Percentiles rank a stretch among this genome's conserved stretches.
phyloP scores from a whole-genome alignment of 2,329 filamentous ascomycete species.

The Cercospora sp. region DNA sequence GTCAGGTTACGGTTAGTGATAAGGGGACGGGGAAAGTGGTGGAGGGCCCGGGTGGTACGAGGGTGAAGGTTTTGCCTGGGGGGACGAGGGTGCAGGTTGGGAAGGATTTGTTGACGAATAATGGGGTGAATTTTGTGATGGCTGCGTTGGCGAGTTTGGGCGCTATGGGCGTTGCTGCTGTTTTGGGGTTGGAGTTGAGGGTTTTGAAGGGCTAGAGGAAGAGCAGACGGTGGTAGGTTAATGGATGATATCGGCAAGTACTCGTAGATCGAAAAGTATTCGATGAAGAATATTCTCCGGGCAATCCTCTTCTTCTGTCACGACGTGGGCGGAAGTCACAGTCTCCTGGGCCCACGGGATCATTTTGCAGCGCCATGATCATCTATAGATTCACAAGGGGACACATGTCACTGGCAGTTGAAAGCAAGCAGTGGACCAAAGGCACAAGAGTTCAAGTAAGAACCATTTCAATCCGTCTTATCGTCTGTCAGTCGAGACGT shows the following conservation, averaged over 20 bases:
- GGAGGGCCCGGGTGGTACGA: constrained; percentile 65
- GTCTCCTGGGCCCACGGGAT: not conserved
- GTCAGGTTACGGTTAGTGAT: constrained; percentile 86
- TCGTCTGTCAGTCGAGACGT: not conserved
- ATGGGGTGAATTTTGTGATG: constrained; percentile 93
- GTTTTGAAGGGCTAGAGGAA: not conserved
- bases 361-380: not conserved
- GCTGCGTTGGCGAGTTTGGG: constrained; percentile 76
- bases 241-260: too few relatives aligned
- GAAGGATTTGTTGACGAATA: constrained; percentile 82
- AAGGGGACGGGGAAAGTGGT: constrained; percentile 81
- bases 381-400: too few relatives aligned
- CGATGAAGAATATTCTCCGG: not conserved
- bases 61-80: constrained; percentile 47
- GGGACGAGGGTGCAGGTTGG: constrained; percentile 59
- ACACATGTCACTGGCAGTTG: not conserved
- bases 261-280: too few relatives aligned
- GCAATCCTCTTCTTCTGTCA: not conserved
- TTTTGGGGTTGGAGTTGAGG: constrained; percentile 21
- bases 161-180: constrained; percentile 63
- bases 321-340: not conserved
- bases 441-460: not conserved
- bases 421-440: not conserved
- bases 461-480: not conserved
- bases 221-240: not conserved